phyloP scores from a whole-genome alignment of 73 alveolate genomes.

The Paramecium sonneborni region DNA sequence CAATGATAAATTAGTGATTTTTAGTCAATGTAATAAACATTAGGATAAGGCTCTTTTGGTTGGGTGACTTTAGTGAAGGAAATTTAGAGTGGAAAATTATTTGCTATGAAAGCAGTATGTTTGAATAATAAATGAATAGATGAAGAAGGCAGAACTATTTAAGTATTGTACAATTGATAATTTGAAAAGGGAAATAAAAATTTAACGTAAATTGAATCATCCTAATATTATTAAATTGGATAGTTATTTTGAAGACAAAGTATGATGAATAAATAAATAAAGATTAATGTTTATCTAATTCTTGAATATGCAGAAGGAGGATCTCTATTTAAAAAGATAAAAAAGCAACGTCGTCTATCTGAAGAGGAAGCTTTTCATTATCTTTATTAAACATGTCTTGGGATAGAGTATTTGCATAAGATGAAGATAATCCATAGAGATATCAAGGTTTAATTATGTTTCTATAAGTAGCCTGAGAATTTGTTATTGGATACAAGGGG shows the following conservation, averaged over 20 bases:
- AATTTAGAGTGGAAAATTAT: neutral
- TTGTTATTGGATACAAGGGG: constrained; percentile 69
- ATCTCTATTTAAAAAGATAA: constrained; percentile 69
- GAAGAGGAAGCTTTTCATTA: constrained; percentile 64
- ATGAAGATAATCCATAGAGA: constrained; percentile 68
- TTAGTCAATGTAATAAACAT: neutral
- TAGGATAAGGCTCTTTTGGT: constrained; percentile 48
- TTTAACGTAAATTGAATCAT: constrained; percentile 75
- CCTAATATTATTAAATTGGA: constrained; percentile 75
- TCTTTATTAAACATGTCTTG: constrained; percentile 51
- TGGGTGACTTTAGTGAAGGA: constrained; percentile 45
- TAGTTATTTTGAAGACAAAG: constrained; percentile 78
- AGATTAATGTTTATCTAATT: constrained; percentile 68
- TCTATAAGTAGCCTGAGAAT: constrained; percentile 60
- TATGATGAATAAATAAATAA: neutral
- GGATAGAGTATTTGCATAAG: constrained; percentile 55
- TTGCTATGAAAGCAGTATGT: constrained; percentile 45
- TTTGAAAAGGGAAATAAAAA: constrained; percentile 70
- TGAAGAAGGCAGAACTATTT: constrained; percentile 50
- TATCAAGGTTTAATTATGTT: neutral
- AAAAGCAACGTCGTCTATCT: constrained; percentile 52
- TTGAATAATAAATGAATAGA: neutral
- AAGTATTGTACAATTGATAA: constrained; percentile 36
- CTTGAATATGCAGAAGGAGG: constrained; percentile 80
- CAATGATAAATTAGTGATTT: neutral